Evolutionary conservation across 2,329 filamentous ascomycete genomes (phyloP).

Genomic region (Aspergillus candidus): DNA sequence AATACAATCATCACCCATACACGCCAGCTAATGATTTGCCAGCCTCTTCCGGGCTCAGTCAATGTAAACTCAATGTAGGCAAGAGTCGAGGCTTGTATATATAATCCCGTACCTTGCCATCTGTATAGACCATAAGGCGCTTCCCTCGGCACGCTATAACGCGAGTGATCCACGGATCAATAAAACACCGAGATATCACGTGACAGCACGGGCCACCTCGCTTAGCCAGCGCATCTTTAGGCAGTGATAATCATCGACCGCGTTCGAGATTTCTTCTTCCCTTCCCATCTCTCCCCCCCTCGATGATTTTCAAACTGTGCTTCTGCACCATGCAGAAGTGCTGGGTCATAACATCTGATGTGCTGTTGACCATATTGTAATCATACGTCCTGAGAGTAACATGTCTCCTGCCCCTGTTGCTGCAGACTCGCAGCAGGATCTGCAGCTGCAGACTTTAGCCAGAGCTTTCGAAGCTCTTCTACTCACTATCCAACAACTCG

Average conservation of each 20-base stretch:
- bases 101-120: too few relatives aligned
- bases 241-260: constrained; percentile 4
- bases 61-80: too few relatives aligned
- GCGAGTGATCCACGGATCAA: too few relatives aligned
- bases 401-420: constrained; percentile 30
- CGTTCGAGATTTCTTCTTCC: constrained; percentile 12
- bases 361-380: constrained; percentile 19
- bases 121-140: too few relatives aligned
- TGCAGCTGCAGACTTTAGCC: constrained; percentile 33
- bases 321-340: constrained; percentile 24
- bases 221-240: constrained; percentile 23
- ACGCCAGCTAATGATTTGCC: too few relatives aligned
- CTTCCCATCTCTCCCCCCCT: constrained; percentile 10
- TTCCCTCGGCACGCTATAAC: too few relatives aligned
- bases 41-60: too few relatives aligned
- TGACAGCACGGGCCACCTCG: constrained; percentile 28
- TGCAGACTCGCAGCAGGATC: constrained; percentile 27
- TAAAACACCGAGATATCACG: neutral
- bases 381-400: constrained; percentile 10
- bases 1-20: too few relatives aligned
- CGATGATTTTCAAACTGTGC: constrained; percentile 17
- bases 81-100: too few relatives aligned
- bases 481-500: constrained; percentile 35
- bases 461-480: constrained; percentile 39
- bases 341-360: constrained; percentile 17